Evolutionary conservation across 352 stramenopile species (phyloP).

Genomic region (Phytophthora melonis): DNA sequence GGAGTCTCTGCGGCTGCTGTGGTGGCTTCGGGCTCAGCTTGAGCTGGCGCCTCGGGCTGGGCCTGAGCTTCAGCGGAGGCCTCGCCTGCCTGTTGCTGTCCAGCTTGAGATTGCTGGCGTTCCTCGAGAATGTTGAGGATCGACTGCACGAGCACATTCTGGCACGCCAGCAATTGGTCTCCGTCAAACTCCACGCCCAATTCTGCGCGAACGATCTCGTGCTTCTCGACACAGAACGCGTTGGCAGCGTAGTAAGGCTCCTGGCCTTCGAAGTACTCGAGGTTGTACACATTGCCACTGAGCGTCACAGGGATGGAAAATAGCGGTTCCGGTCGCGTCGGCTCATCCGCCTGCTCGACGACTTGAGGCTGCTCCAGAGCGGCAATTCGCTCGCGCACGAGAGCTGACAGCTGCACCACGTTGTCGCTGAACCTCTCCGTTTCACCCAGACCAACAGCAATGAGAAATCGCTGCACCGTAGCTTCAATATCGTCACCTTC

Average conservation of each 20-base stretch:
- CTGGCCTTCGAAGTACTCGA: conserved; percentile 75
- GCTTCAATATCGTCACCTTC: conserved; percentile 75
- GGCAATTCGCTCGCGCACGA: conserved; percentile 49
- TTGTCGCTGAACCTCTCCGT: conserved; percentile 53
- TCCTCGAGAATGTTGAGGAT: conserved; percentile 45
- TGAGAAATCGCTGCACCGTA: conserved; percentile 75
- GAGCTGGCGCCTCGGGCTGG: background rate
- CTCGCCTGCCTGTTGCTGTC: conserved; percentile 29
- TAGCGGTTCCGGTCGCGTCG: conserved; percentile 40
- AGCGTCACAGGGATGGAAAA: conserved; percentile 75
- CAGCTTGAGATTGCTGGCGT: conserved; percentile 27
- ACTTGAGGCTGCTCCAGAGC: conserved; percentile 21
- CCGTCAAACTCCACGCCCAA: conserved; percentile 64
- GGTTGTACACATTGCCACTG: conserved; percentile 57
- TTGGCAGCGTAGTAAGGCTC: conserved; percentile 66
- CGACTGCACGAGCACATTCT: conserved; percentile 58
- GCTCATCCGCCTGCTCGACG: conserved; percentile 16
- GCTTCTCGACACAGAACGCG: conserved; percentile 78
- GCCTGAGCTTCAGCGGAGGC: conserved; percentile 8
- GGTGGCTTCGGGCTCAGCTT: conserved; percentile 14
- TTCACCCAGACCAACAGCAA: conserved; percentile 55
- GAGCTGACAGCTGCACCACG: conserved; percentile 46
- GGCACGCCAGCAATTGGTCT: conserved; percentile 69
- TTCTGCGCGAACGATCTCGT: conserved; percentile 62
- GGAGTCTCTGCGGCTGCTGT: conserved; percentile 16